Percentiles rank a stretch among this genome's conserved stretches.
These are phyloP conservation scores for Diaporthe amygdali DNA, from an alignment of 2,329 filamentous ascomycete species.

Conservation along the genomic window DNA sequence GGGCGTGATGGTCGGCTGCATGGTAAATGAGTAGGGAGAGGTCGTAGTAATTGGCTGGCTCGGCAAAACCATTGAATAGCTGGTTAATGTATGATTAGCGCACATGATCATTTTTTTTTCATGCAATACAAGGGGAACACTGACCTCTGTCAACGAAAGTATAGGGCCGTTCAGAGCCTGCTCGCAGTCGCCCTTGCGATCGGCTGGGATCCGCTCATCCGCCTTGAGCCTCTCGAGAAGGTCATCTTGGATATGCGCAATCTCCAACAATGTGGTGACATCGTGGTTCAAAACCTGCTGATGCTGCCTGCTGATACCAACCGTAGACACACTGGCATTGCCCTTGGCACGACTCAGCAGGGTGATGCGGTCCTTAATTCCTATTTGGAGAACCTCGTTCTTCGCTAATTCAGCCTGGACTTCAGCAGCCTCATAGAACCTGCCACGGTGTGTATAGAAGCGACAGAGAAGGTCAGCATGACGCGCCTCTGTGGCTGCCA, in stretches of 20 bases:
- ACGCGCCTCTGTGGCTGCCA: constrained; percentile 72
- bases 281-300: constrained; percentile 87
- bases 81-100: constrained; percentile 39
- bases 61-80: constrained; percentile 93
- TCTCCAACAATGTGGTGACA: constrained; percentile 84
- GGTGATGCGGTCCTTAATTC: constrained; percentile 85
- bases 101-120: background rate
- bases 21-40: constrained; percentile 93
- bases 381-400: constrained; percentile 74
- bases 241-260: constrained; percentile 95
- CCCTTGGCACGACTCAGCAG: constrained; percentile 90
- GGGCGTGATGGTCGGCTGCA: constrained; percentile 87
- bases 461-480: constrained; percentile 92
- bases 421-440: constrained; percentile 85
- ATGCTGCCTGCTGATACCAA: constrained; percentile 76
- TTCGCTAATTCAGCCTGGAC: constrained; percentile 86
- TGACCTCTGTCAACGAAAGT: constrained; percentile 75
- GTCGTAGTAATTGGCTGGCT: constrained; percentile 88
- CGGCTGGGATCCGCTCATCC: constrained; percentile 71
- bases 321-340: constrained; percentile 84
- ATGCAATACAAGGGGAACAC: constrained; percentile 36
- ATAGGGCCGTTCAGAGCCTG: constrained; percentile 78
- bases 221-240: constrained; percentile 77
- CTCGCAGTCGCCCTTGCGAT: constrained; percentile 69
- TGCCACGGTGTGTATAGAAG: constrained; percentile 85